Percentiles rank a stretch among this genome's conserved stretches.
These are phyloP conservation scores for Paecilomyces niveus DNA, from an alignment of 2,329 filamentous ascomycete species.

Conservation along the genomic window DNA sequence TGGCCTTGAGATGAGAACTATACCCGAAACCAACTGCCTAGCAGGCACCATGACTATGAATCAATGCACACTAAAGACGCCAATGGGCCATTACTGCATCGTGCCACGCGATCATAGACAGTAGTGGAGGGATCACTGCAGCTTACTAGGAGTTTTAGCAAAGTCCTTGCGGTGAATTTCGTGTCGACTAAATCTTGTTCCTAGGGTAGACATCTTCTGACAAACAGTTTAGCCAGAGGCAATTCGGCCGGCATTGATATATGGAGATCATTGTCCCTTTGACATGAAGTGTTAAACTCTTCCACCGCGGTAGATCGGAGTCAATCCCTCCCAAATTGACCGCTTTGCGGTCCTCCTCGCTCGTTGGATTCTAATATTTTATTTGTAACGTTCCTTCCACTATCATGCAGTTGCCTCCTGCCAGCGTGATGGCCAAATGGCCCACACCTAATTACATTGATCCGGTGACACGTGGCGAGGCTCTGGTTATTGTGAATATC, in stretches of 20 bases:
- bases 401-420: background rate
- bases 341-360: background rate
- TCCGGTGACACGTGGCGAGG: constrained; percentile 39
- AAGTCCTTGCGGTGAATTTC: background rate
- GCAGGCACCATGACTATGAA: background rate
- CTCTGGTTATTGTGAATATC: constrained; percentile 35
- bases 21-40: background rate
- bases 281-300: background rate
- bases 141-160: background rate
- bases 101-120: background rate
- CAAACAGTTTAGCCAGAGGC: background rate
- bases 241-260: background rate
- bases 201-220: background rate
- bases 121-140: background rate
- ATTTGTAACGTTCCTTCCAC: background rate
- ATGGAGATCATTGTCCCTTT: background rate
- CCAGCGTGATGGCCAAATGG: constrained; percentile 21
- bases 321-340: background rate
- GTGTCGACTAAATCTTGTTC: background rate
- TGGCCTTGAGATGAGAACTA: background rate
- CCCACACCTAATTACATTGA: constrained; percentile 42
- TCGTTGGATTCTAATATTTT: background rate
- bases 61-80: background rate
- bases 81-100: background rate
- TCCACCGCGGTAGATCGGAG: background rate